Evolutionary conservation across 805 yeast species (phyloP).

Genomic region (Yarrowia phangngaensis): DNA sequence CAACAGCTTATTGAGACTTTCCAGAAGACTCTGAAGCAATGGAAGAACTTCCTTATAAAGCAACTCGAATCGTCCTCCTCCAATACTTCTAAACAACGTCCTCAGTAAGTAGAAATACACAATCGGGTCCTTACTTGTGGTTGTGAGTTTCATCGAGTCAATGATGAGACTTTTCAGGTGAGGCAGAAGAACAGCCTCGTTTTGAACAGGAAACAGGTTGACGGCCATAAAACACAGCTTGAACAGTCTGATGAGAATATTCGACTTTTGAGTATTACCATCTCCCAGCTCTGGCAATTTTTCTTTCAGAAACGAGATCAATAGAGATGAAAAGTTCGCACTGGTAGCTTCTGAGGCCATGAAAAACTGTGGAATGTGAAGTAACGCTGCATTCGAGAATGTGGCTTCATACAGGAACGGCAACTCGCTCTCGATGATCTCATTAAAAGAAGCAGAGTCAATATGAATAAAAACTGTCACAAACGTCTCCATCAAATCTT

Average conservation of each 20-base stretch:
- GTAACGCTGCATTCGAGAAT: conserved; percentile 74
- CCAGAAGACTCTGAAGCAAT: conserved; percentile 76
- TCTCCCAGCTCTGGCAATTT: conserved; percentile 77
- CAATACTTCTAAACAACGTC: conserved; percentile 86
- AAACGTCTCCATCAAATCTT: conserved; percentile 91
- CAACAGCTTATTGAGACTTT: conserved; percentile 77
- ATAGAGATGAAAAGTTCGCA: conserved; percentile 80
- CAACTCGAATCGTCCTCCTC: conserved; percentile 94
- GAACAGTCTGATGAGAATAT: conserved; percentile 78
- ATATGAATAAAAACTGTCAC: conserved; percentile 91
- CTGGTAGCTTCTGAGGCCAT: conserved; percentile 92
- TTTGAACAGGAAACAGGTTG: conserved; percentile 75
- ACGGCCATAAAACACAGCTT: conserved; percentile 95
- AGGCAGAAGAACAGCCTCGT: conserved; percentile 83
- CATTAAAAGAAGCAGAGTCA: conserved; percentile 94
- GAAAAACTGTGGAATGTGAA: conserved; percentile 91
- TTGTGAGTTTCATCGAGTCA: conserved; percentile 70
- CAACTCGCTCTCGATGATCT: conserved; percentile 77
- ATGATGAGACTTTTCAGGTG: conserved; percentile 80
- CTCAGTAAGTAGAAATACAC: conserved; percentile 85
- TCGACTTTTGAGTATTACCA: conserved; percentile 69
- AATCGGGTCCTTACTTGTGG: conserved; percentile 85
- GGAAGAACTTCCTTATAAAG: conserved; percentile 92
- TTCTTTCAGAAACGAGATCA: conserved; percentile 69
- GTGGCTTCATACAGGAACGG: conserved; percentile 73